Evolutionary conservation across 2,329 filamentous ascomycete species (phyloP).

Genomic region (Apiospora malaysiana): DNA sequence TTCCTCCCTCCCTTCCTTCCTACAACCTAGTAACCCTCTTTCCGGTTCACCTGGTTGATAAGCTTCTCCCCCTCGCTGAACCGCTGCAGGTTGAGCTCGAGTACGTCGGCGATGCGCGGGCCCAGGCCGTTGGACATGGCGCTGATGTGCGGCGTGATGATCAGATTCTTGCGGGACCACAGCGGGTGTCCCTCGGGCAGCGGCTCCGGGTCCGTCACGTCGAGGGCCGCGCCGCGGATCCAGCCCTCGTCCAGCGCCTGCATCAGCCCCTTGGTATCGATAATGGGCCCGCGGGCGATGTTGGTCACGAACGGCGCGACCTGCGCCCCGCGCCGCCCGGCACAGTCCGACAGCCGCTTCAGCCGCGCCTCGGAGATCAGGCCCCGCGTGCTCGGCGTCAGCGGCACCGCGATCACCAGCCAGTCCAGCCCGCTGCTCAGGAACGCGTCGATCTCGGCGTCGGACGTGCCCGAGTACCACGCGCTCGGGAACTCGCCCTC

Average conservation of each 20-base stretch:
- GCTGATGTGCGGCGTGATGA: constrained; percentile 51
- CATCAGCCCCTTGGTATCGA: constrained; percentile 55
- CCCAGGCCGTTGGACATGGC: constrained; percentile 36
- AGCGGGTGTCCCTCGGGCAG: constrained; percentile 65
- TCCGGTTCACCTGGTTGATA: constrained; percentile 39
- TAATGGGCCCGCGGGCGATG: constrained; percentile 60
- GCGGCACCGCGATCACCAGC: constrained; percentile 47
- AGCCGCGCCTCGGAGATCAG: constrained; percentile 51
- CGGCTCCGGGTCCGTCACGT: constrained; percentile 75
- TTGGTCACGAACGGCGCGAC: constrained; percentile 59
- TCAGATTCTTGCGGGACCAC: constrained; percentile 67
- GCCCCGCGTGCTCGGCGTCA: constrained; percentile 45
- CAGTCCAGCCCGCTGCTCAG: constrained; percentile 49
- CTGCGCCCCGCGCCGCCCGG: constrained; percentile 40
- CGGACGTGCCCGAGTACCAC: constrained; percentile 48
- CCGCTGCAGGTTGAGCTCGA: constrained; percentile 36
- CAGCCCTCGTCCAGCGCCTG: constrained; percentile 51
- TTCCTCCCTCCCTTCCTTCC: too few relatives aligned
- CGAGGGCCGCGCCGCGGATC: constrained; percentile 65
- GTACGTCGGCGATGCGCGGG: constrained; percentile 34
- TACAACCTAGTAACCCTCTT: constrained; percentile 36
- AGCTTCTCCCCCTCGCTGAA: constrained; percentile 38
- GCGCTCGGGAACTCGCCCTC: constrained; percentile 46
- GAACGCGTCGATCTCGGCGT: constrained; percentile 45
- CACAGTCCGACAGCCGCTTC: constrained; percentile 35